Conservation (phyloP, 163 green algal genomes). For the Smithsoniella earleae region DNA sequence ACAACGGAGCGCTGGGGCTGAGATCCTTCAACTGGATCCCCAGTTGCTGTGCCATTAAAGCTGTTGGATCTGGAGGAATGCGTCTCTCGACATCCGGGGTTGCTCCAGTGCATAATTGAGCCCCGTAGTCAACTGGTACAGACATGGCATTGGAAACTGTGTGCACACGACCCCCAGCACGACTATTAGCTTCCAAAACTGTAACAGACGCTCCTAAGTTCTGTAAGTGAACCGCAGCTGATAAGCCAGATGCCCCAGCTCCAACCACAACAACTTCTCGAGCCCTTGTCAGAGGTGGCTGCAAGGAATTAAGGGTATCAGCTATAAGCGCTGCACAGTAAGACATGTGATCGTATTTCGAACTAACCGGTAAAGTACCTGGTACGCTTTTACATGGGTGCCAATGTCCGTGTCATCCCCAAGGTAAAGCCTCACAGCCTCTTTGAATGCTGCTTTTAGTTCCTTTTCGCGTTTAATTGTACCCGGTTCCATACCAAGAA, state of each 20-base stretch:
- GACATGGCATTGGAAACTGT: conserved; percentile 36
- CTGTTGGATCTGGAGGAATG: background rate
- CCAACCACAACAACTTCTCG: background rate
- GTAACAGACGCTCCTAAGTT: conserved; percentile 47
- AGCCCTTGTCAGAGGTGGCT: background rate
- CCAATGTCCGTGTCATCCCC: background rate
- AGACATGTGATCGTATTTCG: background rate
- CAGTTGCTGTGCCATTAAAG: background rate
- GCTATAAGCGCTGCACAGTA: background rate
- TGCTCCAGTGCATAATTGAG: conserved; percentile 6
- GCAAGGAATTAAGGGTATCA: background rate
- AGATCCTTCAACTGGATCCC: background rate
- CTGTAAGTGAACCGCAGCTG: conserved; percentile 38
- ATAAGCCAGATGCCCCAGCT: conserved; percentile 5
- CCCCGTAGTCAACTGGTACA: background rate
- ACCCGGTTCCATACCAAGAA: conserved; percentile 3
- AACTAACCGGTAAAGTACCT: conserved; percentile 17
- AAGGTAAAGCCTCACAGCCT: conserved; percentile 1
- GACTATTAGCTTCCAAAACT: conserved; percentile 67
- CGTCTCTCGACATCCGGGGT: background rate
- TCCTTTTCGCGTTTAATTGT: background rate
- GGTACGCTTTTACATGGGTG: conserved; percentile 5
- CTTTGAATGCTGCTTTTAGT: background rate
- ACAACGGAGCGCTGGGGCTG: conserved; percentile 18
- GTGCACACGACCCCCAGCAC: conserved; percentile 67